A percentile compares a stretch with the other conserved stretches of the same genome.
These are phyloP conservation scores for Paramyrothecium roridum DNA, from an alignment of 2,329 filamentous ascomycete genomes.

Conservation along the genomic window DNA sequence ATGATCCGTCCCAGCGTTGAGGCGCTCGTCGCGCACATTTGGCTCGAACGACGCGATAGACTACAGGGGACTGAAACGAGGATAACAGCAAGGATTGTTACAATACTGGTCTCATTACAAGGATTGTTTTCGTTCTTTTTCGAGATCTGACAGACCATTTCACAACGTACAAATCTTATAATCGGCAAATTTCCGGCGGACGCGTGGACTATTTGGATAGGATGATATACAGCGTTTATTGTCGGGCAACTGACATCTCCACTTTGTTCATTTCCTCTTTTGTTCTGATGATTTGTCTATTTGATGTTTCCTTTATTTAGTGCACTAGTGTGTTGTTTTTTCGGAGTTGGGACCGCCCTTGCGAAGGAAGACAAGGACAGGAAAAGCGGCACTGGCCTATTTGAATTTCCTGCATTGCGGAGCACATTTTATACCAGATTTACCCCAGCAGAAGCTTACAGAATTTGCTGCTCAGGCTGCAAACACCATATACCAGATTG, in stretches of 20 bases:
- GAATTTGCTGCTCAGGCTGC: not conserved
- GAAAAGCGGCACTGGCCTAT: not conserved
- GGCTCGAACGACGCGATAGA: not conserved
- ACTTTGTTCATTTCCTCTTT: not conserved
- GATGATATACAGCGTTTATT: conserved; percentile 20
- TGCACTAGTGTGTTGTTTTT: conserved; percentile 1
- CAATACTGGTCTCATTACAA: too few species aligned
- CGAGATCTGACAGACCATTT: too few species aligned
- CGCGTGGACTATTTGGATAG: conserved; percentile 10
- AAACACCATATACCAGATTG: not conserved
- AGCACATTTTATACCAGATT: not conserved
- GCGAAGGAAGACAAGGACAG: conserved; percentile 3
- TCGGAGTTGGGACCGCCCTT: conserved; percentile 12
- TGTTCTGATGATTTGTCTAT: conserved; percentile 9
- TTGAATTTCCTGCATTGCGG: not conserved
- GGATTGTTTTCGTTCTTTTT: too few species aligned
- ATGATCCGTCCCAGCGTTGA: conserved; percentile 14
- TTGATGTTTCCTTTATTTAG: conserved; percentile 2
- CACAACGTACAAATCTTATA: too few species aligned
- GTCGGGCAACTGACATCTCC: conserved; percentile 19
- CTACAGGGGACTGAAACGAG: not conserved
- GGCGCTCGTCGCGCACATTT: not conserved
- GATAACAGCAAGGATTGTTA: not conserved
- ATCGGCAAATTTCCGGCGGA: too few species aligned
- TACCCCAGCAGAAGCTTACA: not conserved